Percentiles rank a stretch among this genome's conserved stretches.
These are phyloP conservation scores for Candida xyloterini DNA, from an alignment of 805 yeast genomes.

Conservation along the genomic window DNA sequence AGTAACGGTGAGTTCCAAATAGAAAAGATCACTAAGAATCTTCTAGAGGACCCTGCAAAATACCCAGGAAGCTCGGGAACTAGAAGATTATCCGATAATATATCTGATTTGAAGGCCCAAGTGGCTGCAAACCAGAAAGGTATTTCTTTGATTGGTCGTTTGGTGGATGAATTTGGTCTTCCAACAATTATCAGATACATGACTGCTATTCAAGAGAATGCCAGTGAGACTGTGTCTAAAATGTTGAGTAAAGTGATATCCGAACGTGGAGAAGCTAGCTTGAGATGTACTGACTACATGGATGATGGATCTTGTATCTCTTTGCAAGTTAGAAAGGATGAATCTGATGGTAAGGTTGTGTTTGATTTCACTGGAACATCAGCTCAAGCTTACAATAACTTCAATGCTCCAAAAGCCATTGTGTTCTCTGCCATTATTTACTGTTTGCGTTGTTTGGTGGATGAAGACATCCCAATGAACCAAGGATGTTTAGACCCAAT, in stretches of 20 bases:
- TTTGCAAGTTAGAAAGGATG: constrained; percentile 48
- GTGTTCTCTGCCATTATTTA: constrained; percentile 86
- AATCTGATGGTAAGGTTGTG: constrained; percentile 49
- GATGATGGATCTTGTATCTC: constrained; percentile 76
- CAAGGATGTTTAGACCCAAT: constrained; percentile 90
- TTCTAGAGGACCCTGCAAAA: constrained; percentile 72
- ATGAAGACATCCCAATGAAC: constrained; percentile 86
- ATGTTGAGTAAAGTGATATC: constrained; percentile 45
- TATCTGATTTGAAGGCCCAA: constrained; percentile 82
- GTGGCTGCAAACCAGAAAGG: constrained; percentile 89
- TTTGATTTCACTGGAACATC: constrained; percentile 89
- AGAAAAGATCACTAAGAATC: constrained; percentile 55
- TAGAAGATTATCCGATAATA: constrained; percentile 75
- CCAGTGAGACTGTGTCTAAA: constrained; percentile 64
- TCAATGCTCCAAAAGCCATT: constrained; percentile 91
- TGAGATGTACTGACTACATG: constrained; percentile 63
- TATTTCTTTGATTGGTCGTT: constrained; percentile 55
- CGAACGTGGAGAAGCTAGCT: constrained; percentile 37
- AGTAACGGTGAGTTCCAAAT: constrained; percentile 72
- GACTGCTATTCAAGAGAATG: constrained; percentile 79
- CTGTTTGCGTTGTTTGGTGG: constrained; percentile 79
- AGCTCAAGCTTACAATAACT: constrained; percentile 82
- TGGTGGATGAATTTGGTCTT: constrained; percentile 62
- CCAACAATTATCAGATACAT: constrained; percentile 65
- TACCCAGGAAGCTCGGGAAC: constrained; percentile 89